Conservation (phyloP, 106 monocot species). For the Iris macrosiphon region DNA sequence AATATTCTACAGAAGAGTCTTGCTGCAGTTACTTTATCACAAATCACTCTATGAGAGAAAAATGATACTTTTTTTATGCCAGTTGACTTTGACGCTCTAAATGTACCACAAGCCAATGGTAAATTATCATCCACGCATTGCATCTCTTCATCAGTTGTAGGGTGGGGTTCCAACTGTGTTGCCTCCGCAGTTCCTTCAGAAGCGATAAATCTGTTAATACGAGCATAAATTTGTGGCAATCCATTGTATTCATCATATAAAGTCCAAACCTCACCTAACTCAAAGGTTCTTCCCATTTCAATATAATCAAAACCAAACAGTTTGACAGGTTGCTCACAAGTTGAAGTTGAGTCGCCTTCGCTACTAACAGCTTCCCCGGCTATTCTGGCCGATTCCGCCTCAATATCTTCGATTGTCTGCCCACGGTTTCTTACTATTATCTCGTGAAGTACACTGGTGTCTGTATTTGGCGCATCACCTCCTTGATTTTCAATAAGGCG, state of each 20-base stretch:
- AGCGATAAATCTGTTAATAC: constrained; percentile 1
- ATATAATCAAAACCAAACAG: constrained; percentile 6
- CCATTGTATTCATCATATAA: constrained; percentile 4
- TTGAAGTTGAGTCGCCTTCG: too few species aligned
- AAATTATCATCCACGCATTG: constrained; percentile 2
- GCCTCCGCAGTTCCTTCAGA: constrained; percentile 2
- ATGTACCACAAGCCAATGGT: constrained; percentile 6
- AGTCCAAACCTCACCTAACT: constrained; percentile 5
- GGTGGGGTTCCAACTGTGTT: constrained; percentile 5
- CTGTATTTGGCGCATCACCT: too few species aligned
- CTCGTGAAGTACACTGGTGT: too few species aligned
- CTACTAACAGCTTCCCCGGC: too few species aligned
- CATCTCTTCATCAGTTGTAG: constrained; percentile 8
- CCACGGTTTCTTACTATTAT: too few species aligned
- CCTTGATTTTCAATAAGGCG: too few species aligned
- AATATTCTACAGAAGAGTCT: background rate
- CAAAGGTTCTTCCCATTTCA: background rate
- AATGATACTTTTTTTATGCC: background rate
- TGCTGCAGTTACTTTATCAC: too few species aligned
- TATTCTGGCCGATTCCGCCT: too few species aligned
- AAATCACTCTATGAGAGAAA: too few species aligned
- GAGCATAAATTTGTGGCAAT: constrained; percentile 5
- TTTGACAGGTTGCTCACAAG: too few species aligned
- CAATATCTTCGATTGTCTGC: too few species aligned
- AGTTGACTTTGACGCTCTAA: constrained; percentile 1